phyloP scores from a whole-genome alignment of 345 rosid genomes.

The Eucalyptus victrix region DNA sequence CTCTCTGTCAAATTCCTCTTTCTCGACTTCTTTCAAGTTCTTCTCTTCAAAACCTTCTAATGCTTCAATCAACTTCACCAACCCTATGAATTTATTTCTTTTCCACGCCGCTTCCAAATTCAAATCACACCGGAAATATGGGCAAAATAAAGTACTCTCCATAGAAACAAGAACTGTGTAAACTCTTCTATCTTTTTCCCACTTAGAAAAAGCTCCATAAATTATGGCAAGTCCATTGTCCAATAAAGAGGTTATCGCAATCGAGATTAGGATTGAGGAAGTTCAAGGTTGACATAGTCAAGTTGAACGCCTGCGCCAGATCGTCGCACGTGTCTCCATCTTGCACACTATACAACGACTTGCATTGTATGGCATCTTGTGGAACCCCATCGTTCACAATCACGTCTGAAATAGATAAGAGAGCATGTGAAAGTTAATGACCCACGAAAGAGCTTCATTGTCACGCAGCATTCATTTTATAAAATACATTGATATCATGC shows the following conservation, averaged over 20 bases:
- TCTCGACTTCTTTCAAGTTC: too few species aligned
- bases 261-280: slow-evolving; percentile 16
- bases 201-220: not conserved
- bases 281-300: not conserved
- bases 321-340: slow-evolving; percentile 1
- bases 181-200: not conserved
- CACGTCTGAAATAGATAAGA: not conserved
- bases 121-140: not conserved
- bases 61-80: not conserved
- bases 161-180: not conserved
- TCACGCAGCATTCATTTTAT: too few species aligned
- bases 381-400: not conserved
- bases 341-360: not conserved
- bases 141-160: not conserved
- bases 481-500: not conserved
- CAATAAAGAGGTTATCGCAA: slow-evolving; percentile 7
- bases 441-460: too few species aligned
- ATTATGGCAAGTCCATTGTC: slow-evolving; percentile 24
- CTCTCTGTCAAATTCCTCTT: too few species aligned
- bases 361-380: not conserved
- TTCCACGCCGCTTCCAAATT: not conserved
- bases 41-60: not conserved
- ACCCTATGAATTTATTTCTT: not conserved
- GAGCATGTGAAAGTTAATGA: not conserved
- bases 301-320: not conserved